A percentile compares a stretch with the other conserved stretches of the same genome.
Evolutionary conservation across 2,329 filamentous ascomycete genomes (phyloP).

Genomic region (Ampelomyces quisqualis): DNA sequence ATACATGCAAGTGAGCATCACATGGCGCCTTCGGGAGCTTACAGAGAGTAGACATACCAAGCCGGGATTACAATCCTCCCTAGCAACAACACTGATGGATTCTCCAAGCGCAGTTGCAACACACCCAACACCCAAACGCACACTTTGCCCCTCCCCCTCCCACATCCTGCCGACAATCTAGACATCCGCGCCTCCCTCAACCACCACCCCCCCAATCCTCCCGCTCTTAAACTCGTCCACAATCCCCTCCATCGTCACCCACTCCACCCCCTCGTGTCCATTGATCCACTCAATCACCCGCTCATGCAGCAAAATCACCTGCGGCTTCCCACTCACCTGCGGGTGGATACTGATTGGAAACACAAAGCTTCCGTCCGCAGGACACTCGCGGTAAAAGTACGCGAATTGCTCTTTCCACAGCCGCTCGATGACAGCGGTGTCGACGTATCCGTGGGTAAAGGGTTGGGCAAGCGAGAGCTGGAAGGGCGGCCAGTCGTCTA

Average conservation of each 20-base stretch:
- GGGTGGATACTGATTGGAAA: conserved; percentile 53
- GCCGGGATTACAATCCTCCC: no score
- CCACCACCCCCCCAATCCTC: conserved; percentile 32
- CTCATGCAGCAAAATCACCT: conserved; percentile 52
- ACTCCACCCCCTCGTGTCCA: conserved; percentile 49
- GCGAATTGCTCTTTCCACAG: conserved; percentile 53
- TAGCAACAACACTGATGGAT: no score
- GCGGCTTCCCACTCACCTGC: conserved; percentile 52
- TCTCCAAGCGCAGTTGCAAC: no score
- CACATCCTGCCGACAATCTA: conserved; percentile 1
- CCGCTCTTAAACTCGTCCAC: conserved; percentile 43
- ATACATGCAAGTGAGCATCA: conserved; percentile 1
- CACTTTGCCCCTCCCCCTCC: conserved; percentile 30
- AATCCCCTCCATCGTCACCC: conserved; percentile 42
- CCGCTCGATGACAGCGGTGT: conserved; percentile 46
- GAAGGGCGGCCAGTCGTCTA: conserved; percentile 54
- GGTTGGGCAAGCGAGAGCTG: conserved; percentile 50
- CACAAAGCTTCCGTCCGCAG: conserved; percentile 47
- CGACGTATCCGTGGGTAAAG: conserved; percentile 54
- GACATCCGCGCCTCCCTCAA: conserved; percentile 36
- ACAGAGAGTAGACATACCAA: no score
- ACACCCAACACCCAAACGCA: background rate
- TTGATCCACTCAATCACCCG: conserved; percentile 51
- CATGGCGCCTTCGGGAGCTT: background rate
- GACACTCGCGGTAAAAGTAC: conserved; percentile 47